A percentile compares a stretch with the other conserved stretches of the same genome.
Conservation (phyloP, 176 grass and related monocot genomes). For the Ensete glaucum region DNA sequence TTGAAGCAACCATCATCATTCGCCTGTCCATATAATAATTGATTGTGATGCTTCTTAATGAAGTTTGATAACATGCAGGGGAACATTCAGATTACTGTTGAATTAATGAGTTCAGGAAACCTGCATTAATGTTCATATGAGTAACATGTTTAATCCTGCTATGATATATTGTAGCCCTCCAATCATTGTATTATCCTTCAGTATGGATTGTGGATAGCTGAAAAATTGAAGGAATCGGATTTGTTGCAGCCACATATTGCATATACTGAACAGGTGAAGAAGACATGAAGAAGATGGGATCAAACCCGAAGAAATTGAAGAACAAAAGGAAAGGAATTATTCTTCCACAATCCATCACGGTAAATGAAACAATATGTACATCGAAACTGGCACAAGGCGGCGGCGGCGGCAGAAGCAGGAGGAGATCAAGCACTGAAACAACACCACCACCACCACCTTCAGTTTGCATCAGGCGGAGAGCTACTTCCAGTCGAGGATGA, state of each 20-base stretch:
- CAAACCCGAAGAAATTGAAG: not conserved
- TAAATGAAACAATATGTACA: conserved; percentile 13
- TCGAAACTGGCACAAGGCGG: not conserved
- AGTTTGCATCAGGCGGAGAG: conserved; percentile 17
- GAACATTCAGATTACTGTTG: too few relatives aligned
- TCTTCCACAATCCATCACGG: conserved; percentile 11
- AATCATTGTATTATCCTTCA: not conserved
- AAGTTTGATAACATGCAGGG: too few relatives aligned
- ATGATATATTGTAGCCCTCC: not conserved
- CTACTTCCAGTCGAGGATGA: conserved; percentile 24
- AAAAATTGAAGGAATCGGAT: not conserved
- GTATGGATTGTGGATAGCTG: not conserved
- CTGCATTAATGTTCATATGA: too few relatives aligned
- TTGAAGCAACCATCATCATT: too few relatives aligned
- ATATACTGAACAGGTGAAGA: not conserved
- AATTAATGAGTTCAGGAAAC: too few relatives aligned
- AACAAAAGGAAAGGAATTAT: not conserved
- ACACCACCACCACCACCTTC: not conserved
- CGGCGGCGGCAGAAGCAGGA: not conserved
- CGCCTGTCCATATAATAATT: too few relatives aligned
- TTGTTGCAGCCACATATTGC: not conserved
- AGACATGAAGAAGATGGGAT: too few relatives aligned
- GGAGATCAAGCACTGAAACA: not conserved
- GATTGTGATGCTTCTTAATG: too few relatives aligned
- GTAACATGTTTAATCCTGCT: not conserved